These are phyloP conservation scores for Carpinus fangiana DNA, from an alignment of 306 rosid species.

Conservation along the genomic window DNA sequence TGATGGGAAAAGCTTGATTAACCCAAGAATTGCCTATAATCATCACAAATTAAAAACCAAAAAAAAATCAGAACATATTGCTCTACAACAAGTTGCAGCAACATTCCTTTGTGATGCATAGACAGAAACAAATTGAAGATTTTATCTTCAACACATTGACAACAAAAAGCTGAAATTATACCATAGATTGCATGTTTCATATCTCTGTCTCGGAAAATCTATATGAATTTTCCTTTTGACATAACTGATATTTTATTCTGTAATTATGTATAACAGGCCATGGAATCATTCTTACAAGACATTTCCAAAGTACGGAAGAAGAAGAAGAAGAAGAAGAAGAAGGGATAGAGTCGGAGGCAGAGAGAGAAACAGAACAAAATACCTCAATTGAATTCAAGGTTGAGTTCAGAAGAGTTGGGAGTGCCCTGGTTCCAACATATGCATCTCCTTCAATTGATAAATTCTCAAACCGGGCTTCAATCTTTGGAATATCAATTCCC, in stretches of 20 bases:
- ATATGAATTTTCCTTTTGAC: neutral
- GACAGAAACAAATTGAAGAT: neutral
- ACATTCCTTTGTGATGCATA: neutral
- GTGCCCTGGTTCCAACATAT: slow-evolving; percentile 77
- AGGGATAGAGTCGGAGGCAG: too few species aligned
- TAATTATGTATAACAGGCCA: neutral
- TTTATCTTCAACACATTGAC: neutral
- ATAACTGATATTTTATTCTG: neutral
- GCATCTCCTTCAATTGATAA: slow-evolving; percentile 72
- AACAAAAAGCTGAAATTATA: neutral
- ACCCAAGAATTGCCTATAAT: slow-evolving; percentile 48
- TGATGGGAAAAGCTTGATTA: slow-evolving; percentile 54
- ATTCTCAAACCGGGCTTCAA: slow-evolving; percentile 76
- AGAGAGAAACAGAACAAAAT: neutral
- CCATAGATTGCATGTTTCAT: neutral
- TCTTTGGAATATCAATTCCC: slow-evolving; percentile 67
- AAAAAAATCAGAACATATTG: slow-evolving; percentile 5
- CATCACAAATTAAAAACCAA: neutral
- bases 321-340: neutral
- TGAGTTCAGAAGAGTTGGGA: slow-evolving; percentile 73
- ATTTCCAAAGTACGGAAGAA: neutral
- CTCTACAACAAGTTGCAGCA: neutral
- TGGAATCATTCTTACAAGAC: neutral
- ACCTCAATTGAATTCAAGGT: slow-evolving; percentile 69
- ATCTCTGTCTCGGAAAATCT: neutral